Percentiles rank a stretch among this genome's conserved stretches.
Evolutionary conservation across 371 early-diverging fungal species (phyloP).

Genomic region (Circinella umbellata): DNA sequence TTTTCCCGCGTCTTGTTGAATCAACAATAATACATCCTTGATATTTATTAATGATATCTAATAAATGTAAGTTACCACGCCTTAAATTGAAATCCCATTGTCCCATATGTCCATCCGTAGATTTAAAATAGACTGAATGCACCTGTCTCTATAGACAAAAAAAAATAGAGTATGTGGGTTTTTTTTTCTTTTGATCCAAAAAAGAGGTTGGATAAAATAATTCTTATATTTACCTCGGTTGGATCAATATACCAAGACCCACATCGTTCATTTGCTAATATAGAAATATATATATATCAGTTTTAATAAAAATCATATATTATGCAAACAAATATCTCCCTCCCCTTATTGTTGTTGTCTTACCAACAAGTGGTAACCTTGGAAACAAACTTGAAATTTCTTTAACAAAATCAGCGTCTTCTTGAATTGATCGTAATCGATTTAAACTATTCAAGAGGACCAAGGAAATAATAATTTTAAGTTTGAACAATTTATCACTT

Average conservation of each 20-base stretch:
- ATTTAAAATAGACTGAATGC: conserved; percentile 85
- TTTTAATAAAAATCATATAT: neutral
- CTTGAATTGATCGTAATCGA: conserved; percentile 77
- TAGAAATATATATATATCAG: neutral
- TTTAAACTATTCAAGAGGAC: no score
- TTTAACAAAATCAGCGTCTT: conserved; percentile 76
- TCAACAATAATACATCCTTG: conserved; percentile 87
- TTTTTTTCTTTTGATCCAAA: no score
- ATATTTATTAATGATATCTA: conserved; percentile 58
- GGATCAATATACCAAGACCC: conserved; percentile 86
- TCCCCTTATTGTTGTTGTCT: neutral
- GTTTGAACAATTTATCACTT: no score
- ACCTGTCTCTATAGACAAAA: conserved; percentile 43
- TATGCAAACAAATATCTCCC: neutral
- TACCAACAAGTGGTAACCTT: conserved; percentile 68
- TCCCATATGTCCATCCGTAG: conserved; percentile 89
- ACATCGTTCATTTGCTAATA: conserved; percentile 79
- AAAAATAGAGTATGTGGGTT: no score
- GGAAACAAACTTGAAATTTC: conserved; percentile 61
- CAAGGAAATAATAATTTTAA: no score
- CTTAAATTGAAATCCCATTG: conserved; percentile 84
- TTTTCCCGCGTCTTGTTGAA: conserved; percentile 85
- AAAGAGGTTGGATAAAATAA: no score
- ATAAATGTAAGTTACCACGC: conserved; percentile 76
- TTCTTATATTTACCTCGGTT: conserved; percentile 46